Evolutionary conservation across 768 basidiomycete species (phyloP).

Genomic region (Auriscalpium orientale): DNA sequence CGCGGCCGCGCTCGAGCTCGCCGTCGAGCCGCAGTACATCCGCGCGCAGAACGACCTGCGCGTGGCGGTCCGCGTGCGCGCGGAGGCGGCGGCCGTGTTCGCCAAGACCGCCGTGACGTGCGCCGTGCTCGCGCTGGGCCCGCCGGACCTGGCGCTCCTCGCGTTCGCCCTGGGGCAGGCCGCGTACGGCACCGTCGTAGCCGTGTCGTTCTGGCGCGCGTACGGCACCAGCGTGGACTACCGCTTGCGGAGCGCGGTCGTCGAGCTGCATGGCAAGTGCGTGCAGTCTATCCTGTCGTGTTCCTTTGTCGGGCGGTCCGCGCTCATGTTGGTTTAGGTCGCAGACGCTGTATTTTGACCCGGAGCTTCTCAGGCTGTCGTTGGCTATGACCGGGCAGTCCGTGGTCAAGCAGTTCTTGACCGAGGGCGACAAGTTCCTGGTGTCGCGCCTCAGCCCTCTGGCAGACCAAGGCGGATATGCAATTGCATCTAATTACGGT

Average conservation of each 20-base stretch:
- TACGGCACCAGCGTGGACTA: conserved; percentile 16
- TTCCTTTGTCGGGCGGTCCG: neutral
- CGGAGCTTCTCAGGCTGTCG: conserved; percentile 51
- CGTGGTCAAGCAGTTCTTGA: conserved; percentile 87
- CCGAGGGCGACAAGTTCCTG: conserved; percentile 90
- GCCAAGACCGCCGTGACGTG: conserved; percentile 70
- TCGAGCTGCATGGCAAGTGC: conserved; percentile 23
- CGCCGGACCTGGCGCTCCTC: conserved; percentile 51
- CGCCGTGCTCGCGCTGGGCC: conserved; percentile 38
- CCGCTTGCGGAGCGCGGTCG: conserved; percentile 13
- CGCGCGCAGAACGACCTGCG: conserved; percentile 54
- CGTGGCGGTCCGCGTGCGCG: conserved; percentile 67
- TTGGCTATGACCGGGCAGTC: conserved; percentile 84
- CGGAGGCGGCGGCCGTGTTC: conserved; percentile 81
- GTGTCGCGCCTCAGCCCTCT: conserved; percentile 79
- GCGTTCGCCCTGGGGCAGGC: conserved; percentile 87
- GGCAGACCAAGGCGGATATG: conserved; percentile 89
- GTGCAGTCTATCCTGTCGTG: neutral
- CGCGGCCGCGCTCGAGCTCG: conserved; percentile 70
- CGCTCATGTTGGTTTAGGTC: conserved; percentile 12
- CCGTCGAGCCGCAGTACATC: conserved; percentile 60
- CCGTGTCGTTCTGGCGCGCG: conserved; percentile 43
- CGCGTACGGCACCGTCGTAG: conserved; percentile 55
- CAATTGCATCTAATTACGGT: conserved; percentile 95
- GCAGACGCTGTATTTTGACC: conserved; percentile 34